Percentiles rank a stretch among this genome's conserved stretches.
phyloP scores from a whole-genome alignment of 441 rosid species.

The Sinapis alba region DNA sequence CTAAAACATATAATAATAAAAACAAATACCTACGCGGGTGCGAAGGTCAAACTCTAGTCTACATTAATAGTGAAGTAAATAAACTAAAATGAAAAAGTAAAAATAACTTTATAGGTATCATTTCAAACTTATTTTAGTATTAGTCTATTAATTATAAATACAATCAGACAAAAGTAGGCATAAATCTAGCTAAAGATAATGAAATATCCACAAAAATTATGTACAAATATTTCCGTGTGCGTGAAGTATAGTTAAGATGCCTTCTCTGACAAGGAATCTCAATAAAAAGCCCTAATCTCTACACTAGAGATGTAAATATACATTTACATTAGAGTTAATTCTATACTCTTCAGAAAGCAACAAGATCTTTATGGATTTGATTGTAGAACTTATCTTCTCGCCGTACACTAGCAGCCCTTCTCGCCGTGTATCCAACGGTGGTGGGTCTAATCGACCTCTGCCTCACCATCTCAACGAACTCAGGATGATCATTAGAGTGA shows the following conservation, averaged over 20 bases:
- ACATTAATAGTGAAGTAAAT: not conserved
- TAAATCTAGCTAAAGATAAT: not conserved
- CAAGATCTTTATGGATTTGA: constrained; percentile 32
- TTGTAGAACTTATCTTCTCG: constrained; percentile 38
- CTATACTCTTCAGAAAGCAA: constrained; percentile 22
- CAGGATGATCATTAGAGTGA: constrained; percentile 55
- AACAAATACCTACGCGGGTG: too few relatives aligned
- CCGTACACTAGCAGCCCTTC: constrained; percentile 49
- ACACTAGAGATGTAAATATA: not conserved
- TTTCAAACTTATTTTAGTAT: not conserved
- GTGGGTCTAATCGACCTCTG: constrained; percentile 68
- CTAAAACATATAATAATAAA: too few relatives aligned
- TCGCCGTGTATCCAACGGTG: constrained; percentile 68
- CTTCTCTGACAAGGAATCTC: constrained; percentile 18
- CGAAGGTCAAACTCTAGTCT: too few relatives aligned
- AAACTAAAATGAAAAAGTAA: not conserved
- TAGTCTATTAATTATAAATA: not conserved
- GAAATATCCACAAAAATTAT: not conserved
- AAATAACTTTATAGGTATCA: not conserved
- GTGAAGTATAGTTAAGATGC: constrained; percentile 9
- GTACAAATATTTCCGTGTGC: constrained; percentile 20
- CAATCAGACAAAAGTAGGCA: not conserved
- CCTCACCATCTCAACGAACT: constrained; percentile 65
- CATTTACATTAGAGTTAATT: not conserved
- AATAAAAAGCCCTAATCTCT: constrained; percentile 17